A percentile compares a stretch with the other conserved stretches of the same genome.
Conservation (phyloP, 1,284 basidiomycete genomes). For the Trichosporon coremiiforme region DNA sequence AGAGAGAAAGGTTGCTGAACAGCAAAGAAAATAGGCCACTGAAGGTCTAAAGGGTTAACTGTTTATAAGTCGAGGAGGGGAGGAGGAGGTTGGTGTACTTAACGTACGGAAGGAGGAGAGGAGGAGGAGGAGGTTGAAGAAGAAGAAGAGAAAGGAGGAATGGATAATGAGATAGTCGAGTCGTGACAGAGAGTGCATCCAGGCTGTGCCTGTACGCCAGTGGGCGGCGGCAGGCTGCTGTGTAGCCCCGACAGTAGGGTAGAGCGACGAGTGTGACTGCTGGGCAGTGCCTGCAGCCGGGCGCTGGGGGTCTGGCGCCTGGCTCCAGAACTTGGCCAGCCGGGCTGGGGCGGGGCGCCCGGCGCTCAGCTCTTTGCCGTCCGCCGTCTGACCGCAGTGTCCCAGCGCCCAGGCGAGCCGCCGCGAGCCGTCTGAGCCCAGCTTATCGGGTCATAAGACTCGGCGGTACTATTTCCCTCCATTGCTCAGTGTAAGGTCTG, state of each 20-base stretch:
- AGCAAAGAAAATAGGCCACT: slow-evolving; percentile 12
- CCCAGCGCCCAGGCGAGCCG: not conserved
- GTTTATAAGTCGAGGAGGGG: slow-evolving; percentile 15
- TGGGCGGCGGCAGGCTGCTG: slow-evolving; percentile 9
- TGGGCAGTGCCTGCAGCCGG: not conserved
- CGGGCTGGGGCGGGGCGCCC: slow-evolving; percentile 10
- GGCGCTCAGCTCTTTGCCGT: not conserved
- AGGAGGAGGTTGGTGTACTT: slow-evolving; percentile 10
- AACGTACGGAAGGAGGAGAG: slow-evolving; percentile 15
- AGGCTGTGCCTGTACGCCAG: slow-evolving; percentile 6
- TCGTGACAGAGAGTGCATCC: slow-evolving; percentile 3
- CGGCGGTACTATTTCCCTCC: not conserved
- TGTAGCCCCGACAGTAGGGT: slow-evolving; percentile 11
- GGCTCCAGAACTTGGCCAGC: not conserved
- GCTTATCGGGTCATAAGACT: not conserved
- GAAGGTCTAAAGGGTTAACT: slow-evolving; percentile 16
- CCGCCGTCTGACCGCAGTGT: not conserved
- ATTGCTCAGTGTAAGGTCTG: not conserved
- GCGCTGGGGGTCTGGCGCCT: not conserved
- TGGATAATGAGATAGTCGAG: slow-evolving; percentile 17
- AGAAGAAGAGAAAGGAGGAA: slow-evolving; percentile 16
- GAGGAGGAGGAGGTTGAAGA: slow-evolving; percentile 13
- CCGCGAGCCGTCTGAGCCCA: not conserved
- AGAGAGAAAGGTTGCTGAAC: slow-evolving; percentile 19
- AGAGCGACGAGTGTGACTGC: not conserved